Evolutionary conservation across 2,329 filamentous ascomycete species (phyloP), one percentile per base, ranked within the genome.

Genomic region (Aspergillaceae sp.): DNA sequence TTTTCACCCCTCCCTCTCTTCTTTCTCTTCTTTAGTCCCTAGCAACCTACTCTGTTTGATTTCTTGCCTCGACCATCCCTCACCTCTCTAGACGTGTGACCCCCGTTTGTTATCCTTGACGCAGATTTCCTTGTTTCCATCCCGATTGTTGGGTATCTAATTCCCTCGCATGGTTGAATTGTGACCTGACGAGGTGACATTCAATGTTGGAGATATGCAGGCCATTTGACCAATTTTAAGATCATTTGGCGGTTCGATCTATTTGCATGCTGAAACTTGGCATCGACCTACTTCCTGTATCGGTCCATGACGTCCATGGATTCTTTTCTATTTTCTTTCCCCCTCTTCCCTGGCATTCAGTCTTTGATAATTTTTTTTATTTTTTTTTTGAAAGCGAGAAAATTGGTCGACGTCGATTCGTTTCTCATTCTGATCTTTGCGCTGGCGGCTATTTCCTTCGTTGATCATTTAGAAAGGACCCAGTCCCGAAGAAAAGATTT

Each of bases 361-460:
- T 19, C 19, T 19, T 19, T 19, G 19, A 19, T 19, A 19, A 19
- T 19, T 50, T 50, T 49, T 56, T 49, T 52, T 51, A 55, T 46
- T 50, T 57, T 58, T 57, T 59, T 49, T 51, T 52, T 53, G 48
- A 48, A 50, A 56, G 55, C 53, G 51, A 52, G 51, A 46, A 54
- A 50, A 48, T 42, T 50, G 51, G 54, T 47, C 52, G 57, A 19
- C 30, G 8, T 6, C 8, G 30, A 32, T 32, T 32, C 30, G 6
- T 32, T 9, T 32, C 27, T 27, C 19, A 3, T 27, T 38, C 27
- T 27, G 26, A 19, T 38, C 27, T 11, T 43, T 38, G 36, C 37
- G 41, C 43, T 30, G 35, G 35, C 38, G 40, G 40, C 30, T 42
- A 4, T 37, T 40, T 36, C 19, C 30, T 46, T 40, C 40, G 30